These are phyloP conservation scores for Plasmodium coatneyi DNA, from an alignment of 169 alveolate species.

Conservation along the genomic window DNA sequence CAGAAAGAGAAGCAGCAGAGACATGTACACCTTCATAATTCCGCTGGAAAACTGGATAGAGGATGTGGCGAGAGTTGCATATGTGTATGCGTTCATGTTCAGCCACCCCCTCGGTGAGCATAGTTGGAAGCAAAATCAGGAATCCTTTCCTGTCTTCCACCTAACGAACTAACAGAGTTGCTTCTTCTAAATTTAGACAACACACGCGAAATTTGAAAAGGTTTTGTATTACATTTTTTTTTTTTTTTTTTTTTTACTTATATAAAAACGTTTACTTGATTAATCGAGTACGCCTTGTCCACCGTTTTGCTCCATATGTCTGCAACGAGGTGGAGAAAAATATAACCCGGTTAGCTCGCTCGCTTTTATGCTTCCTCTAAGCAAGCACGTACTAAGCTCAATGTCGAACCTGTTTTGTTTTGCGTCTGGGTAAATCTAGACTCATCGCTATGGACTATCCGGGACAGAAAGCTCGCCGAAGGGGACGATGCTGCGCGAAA, in stretches of 20 bases:
- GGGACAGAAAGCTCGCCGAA: slow-evolving; percentile 53
- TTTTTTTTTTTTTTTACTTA: neutral
- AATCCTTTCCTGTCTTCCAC: neutral
- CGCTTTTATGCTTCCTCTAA: slow-evolving; percentile 4
- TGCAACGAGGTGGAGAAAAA: neutral
- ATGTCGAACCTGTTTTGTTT: slow-evolving; percentile 40
- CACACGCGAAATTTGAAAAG: neutral
- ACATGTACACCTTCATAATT: slow-evolving; percentile 48
- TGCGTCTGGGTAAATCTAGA: slow-evolving; percentile 33
- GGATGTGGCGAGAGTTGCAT: neutral
- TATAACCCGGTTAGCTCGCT: neutral
- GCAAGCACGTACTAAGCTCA: neutral
- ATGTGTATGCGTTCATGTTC: neutral
- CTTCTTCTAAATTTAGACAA: neutral
- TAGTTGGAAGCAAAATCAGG: neutral
- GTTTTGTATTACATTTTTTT: neutral
- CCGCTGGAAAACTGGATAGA: slow-evolving; percentile 30
- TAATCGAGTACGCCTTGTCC: slow-evolving; percentile 65
- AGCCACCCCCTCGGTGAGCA: neutral
- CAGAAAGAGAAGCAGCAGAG: slow-evolving; percentile 22
- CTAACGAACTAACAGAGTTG: neutral
- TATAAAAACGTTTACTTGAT: slow-evolving; percentile 32
- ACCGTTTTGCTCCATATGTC: slow-evolving; percentile 69
- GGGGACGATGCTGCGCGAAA: slow-evolving; percentile 68
- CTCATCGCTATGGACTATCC: slow-evolving; percentile 63